A percentile compares a stretch with the other conserved stretches of the same genome.
These are phyloP conservation scores for Sechiopsis laciniata DNA, from an alignment of 306 rosid species.

Conservation along the genomic window DNA sequence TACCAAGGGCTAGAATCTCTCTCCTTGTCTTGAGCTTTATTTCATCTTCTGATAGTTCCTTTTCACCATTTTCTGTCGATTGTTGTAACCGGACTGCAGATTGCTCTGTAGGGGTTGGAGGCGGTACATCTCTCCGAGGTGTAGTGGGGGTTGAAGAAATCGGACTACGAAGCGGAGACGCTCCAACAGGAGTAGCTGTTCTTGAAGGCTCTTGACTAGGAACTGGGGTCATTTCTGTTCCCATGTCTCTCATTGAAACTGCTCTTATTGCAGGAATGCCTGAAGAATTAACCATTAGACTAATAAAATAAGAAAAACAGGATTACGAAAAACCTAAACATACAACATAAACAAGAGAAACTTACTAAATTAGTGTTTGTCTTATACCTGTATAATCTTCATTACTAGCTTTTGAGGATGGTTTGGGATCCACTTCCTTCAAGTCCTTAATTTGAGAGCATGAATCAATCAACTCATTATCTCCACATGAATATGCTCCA, in stretches of 20 bases:
- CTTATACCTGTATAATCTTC: constrained; percentile 55
- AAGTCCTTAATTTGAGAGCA: too few relatives aligned
- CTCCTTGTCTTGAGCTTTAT: constrained; percentile 74
- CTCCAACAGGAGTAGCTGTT: constrained; percentile 80
- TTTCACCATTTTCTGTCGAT: constrained; percentile 33
- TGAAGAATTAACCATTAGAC: constrained; percentile 29
- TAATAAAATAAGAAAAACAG: background rate
- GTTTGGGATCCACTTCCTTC: too few relatives aligned
- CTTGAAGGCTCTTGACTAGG: constrained; percentile 91
- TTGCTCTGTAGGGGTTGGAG: constrained; percentile 56
- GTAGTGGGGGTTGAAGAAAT: constrained; percentile 76
- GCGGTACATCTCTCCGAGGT: constrained; percentile 66
- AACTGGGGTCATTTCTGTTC: constrained; percentile 95
- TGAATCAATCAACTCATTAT: too few relatives aligned
- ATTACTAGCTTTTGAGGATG: constrained; percentile 29
- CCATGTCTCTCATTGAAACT: constrained; percentile 97
- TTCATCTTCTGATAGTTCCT: constrained; percentile 73
- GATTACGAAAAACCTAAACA: background rate
- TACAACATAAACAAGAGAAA: constrained; percentile 21
- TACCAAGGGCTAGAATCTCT: constrained; percentile 85
- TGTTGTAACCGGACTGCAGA: constrained; percentile 30
- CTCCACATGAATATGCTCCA: constrained; percentile 1
- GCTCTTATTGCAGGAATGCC: constrained; percentile 66
- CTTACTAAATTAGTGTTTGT: constrained; percentile 11
- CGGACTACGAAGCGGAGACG: constrained; percentile 80